Percentiles rank a stretch among this genome's conserved stretches.
Evolutionary conservation across 116 monocot genomes (phyloP).

Genomic region (Cymodocea nodosa): DNA sequence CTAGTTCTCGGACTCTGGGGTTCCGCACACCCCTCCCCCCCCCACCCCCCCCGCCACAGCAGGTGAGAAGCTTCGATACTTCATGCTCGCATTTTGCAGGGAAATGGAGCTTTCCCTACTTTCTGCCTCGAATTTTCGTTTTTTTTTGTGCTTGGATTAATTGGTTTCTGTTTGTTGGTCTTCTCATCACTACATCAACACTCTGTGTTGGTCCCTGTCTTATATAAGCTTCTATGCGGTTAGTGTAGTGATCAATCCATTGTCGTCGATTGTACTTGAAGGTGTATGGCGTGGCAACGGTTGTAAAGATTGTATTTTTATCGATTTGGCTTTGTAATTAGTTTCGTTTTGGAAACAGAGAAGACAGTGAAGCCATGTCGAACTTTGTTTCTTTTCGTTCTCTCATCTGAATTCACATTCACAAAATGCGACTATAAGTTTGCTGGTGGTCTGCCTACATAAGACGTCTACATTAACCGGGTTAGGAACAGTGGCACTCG

Average conservation of each 20-base stretch:
- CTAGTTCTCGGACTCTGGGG: neutral
- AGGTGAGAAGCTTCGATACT: neutral
- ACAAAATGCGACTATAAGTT: no score
- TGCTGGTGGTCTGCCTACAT: no score
- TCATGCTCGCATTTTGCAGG: neutral
- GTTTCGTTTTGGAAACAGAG: no score
- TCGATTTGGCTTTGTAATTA: no score
- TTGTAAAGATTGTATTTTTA: no score
- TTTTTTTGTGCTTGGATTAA: neutral
- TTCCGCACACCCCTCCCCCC: neutral
- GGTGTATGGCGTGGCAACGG: no score
- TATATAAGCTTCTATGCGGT: neutral
- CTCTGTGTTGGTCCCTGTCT: neutral
- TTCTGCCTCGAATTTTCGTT: neutral
- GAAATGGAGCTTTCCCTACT: neutral
- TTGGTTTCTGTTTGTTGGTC: neutral
- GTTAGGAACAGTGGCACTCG: no score
- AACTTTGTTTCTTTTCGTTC: no score
- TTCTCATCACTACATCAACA: neutral
- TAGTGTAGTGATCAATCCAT: neutral
- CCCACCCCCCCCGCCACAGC: neutral
- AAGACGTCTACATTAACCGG: no score
- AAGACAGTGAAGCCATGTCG: no score
- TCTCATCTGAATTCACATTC: no score
- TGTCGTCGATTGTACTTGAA: no score